Percentiles rank a stretch among this genome's conserved stretches.
phyloP scores from a whole-genome alignment of 805 yeast genomes.

The Starmerella kuoi region DNA sequence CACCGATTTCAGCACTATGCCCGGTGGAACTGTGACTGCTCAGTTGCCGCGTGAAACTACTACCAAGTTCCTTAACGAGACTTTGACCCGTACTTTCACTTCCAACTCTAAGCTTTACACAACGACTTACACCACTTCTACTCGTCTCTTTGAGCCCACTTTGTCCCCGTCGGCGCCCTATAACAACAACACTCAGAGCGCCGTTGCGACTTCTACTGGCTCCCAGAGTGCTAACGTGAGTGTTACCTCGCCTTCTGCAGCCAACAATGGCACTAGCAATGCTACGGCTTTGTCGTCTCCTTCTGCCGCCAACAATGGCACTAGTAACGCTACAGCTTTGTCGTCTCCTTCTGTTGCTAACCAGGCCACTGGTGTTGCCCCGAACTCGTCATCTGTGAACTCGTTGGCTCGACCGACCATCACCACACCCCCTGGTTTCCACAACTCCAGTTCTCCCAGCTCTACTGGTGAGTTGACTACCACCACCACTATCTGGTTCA shows the following conservation, averaged over 20 bases:
- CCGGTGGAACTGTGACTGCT: constrained; percentile 15
- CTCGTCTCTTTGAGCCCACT: too few species aligned
- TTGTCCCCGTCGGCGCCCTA: background rate
- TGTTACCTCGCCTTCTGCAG: background rate
- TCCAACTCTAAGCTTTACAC: constrained; percentile 15
- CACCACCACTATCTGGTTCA: constrained; percentile 17
- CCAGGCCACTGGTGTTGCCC: background rate
- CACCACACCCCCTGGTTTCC: constrained; percentile 5
- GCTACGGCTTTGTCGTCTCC: background rate
- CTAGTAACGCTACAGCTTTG: background rate
- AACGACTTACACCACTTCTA: constrained; percentile 11
- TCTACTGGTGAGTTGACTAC: constrained; percentile 13
- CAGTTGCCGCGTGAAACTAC: too few species aligned
- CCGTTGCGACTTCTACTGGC: constrained; percentile 1
- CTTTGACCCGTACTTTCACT: constrained; percentile 16
- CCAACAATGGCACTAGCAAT: background rate
- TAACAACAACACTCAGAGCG: constrained; percentile 4
- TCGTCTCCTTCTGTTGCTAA: background rate
- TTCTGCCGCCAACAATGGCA: background rate
- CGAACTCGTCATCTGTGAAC: background rate
- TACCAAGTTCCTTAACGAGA: constrained; percentile 6
- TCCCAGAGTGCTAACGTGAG: background rate
- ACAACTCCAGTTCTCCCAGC: background rate
- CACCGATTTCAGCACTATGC: constrained; percentile 18
- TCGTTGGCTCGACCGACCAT: background rate